Evolutionary conservation across 2,329 filamentous ascomycete genomes (phyloP).

Genomic region (Diaporthe eres): DNA sequence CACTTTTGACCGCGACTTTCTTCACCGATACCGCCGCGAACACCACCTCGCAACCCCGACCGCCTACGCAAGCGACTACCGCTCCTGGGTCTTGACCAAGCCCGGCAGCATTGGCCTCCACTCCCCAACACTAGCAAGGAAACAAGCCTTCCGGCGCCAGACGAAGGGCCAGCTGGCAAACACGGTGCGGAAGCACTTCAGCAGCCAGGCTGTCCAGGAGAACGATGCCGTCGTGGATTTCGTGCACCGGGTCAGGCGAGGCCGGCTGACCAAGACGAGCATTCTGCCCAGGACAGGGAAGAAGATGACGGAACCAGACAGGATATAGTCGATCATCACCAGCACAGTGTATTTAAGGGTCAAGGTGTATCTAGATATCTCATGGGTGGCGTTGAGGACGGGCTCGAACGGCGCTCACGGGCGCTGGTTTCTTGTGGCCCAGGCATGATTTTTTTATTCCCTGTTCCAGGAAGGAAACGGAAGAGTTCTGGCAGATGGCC

Average conservation of each 20-base stretch:
- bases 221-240: constrained; percentile 87
- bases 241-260: constrained; percentile 77
- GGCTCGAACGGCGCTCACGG: constrained; percentile 3
- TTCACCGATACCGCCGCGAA: constrained; percentile 82
- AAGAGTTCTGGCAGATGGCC: not conserved
- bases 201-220: constrained; percentile 82
- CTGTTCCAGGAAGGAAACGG: not conserved
- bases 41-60: constrained; percentile 80
- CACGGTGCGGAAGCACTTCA: constrained; percentile 86
- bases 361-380: not conserved
- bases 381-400: constrained; percentile 16
- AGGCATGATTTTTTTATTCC: constrained; percentile 15
- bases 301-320: constrained; percentile 43
- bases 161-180: constrained; percentile 80
- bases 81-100: constrained; percentile 72
- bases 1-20: constrained; percentile 74
- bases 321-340: constrained; percentile 33
- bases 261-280: constrained; percentile 59
- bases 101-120: constrained; percentile 76
- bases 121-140: constrained; percentile 82
- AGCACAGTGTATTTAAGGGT: not conserved
- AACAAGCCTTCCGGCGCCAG: constrained; percentile 74
- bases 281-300: constrained; percentile 47
- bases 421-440: constrained; percentile 14
- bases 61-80: constrained; percentile 76